Percentiles rank a stretch among this genome's conserved stretches.
Evolutionary conservation across 2,329 filamentous ascomycete species (phyloP).

Genomic region (Arthrinium phaeospermum): DNA sequence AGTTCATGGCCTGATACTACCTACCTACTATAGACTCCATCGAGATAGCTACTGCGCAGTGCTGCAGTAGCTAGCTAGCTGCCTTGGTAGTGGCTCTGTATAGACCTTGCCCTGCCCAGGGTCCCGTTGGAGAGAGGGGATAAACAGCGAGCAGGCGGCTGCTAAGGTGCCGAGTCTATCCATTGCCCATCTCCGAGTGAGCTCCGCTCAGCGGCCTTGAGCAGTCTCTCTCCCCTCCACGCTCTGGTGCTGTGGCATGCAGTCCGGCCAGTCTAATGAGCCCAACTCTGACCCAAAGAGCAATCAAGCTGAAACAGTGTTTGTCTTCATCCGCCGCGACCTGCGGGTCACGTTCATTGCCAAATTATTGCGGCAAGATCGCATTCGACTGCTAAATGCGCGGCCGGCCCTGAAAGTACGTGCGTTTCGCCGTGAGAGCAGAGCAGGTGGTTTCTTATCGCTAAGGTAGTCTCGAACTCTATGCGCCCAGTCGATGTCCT

Average conservation of each 20-base stretch:
- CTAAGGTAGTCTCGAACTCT: slow-evolving; percentile 19
- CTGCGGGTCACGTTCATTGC: neutral
- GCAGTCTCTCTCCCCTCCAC: neutral
- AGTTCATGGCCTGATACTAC: slow-evolving; percentile 10
- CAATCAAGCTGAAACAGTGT: slow-evolving; percentile 22
- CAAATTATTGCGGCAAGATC: slow-evolving; percentile 24
- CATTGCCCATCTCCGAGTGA: slow-evolving; percentile 9
- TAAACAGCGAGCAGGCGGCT: slow-evolving; percentile 11
- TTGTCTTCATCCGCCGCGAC: neutral
- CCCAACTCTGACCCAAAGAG: neutral
- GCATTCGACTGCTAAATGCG: slow-evolving; percentile 16
- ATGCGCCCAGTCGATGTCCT: slow-evolving; percentile 16
- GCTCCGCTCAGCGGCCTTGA: neutral
- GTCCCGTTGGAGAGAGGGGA: slow-evolving; percentile 5
- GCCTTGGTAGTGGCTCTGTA: neutral
- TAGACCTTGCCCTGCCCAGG: neutral
- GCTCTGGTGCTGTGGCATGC: neutral
- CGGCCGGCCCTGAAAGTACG: neutral
- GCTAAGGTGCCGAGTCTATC: slow-evolving; percentile 13
- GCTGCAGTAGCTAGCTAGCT: neutral
- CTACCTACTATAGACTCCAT: neutral
- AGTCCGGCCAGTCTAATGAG: neutral
- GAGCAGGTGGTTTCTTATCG: slow-evolving; percentile 15
- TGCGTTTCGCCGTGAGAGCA: neutral
- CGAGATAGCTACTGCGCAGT: neutral